These are phyloP conservation scores for Rhizoctonia solani DNA, from an alignment of 1,284 basidiomycete genomes.

Conservation along the genomic window DNA sequence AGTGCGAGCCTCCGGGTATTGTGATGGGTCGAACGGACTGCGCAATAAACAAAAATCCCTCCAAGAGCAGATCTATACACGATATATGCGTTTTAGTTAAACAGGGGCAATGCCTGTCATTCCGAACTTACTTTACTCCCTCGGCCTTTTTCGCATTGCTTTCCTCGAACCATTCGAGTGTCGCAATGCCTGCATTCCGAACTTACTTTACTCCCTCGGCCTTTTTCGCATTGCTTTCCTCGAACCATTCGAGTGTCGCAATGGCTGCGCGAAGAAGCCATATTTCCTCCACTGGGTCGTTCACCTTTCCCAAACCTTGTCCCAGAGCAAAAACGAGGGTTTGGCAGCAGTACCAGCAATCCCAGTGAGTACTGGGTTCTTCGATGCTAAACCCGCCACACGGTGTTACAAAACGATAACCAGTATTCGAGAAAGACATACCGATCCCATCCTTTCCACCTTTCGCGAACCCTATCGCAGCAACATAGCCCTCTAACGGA, in stretches of 20 bases:
- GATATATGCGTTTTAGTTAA: constrained; percentile 38
- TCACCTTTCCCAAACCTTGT: constrained; percentile 80
- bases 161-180: constrained; percentile 55
- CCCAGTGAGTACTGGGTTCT: constrained; percentile 44
- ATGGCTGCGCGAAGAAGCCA: constrained; percentile 79
- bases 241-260: constrained; percentile 56
- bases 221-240: constrained; percentile 56
- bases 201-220: constrained; percentile 63
- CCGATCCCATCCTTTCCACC: constrained; percentile 29
- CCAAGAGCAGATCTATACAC: constrained; percentile 9
- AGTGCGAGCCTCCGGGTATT: constrained; percentile 12
- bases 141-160: constrained; percentile 60
- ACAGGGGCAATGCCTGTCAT: too few species aligned
- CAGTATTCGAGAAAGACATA: neutral
- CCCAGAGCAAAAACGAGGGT: constrained; percentile 84
- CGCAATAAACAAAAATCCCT: constrained; percentile 23
- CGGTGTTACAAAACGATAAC: constrained; percentile 9
- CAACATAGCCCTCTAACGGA: constrained; percentile 81
- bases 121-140: constrained; percentile 61
- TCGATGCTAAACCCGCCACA: constrained; percentile 39
- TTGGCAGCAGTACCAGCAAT: constrained; percentile 55
- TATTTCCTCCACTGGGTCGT: constrained; percentile 64
- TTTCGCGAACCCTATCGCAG: constrained; percentile 52
- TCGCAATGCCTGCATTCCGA: too few species aligned
- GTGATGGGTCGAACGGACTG: constrained; percentile 9